Base-by-base conservation (phyloP, 2,329 filamentous ascomycete species). In the Cryphonectria naterciae region DNA sequence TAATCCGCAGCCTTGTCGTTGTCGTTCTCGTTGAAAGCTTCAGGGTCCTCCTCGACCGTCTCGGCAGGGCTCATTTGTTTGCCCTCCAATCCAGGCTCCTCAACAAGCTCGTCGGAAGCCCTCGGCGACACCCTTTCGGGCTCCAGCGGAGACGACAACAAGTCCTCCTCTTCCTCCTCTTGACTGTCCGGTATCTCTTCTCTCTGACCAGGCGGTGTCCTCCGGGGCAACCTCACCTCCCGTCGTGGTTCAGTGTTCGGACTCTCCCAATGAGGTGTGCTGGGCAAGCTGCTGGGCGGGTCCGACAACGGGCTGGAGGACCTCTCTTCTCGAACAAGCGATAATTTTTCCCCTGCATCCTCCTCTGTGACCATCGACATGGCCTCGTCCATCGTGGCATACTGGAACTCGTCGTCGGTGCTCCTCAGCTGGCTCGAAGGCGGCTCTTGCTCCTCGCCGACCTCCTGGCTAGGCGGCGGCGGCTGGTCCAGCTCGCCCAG, bases 401-500 rank as follows among this genome's bases (percentile, higher is more conserved):
- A 15, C 39, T 25, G 32, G 2, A 37, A 10, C 10, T 37, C 11
- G 17, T 68, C 66, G 2, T 68, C 56, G 17, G 19, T 28, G 28
- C 39, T 22, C 39, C 39, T 28, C 5, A 25, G 67, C 22, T 46
- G 67, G 39, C 66, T 65, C 10, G 46, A 41, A 13, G 65, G 61
- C 22, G 65, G 61, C 17, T 67, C 66, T 15, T 67, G 43, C 54
- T 46, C 43, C 43, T 49, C 62, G 1, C 60, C 56, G 11, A 28
- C 32, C 58, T 62, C 49, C 1, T 46, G 54, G 7, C 62, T 58
- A 22, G 65, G 72, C 37, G 35, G 43, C 43, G 46, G 46, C 4
- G 68, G 67, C 10, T n/a, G 22, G 17, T 84, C 82, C 49, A 89
- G 74, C 74, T 91, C 89, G 1, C 76, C 78, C 46, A 91, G 74